A percentile compares a stretch with the other conserved stretches of the same genome.
phyloP scores from a whole-genome alignment of 208 protist genomes.

The Leishmania aethiopica region DNA sequence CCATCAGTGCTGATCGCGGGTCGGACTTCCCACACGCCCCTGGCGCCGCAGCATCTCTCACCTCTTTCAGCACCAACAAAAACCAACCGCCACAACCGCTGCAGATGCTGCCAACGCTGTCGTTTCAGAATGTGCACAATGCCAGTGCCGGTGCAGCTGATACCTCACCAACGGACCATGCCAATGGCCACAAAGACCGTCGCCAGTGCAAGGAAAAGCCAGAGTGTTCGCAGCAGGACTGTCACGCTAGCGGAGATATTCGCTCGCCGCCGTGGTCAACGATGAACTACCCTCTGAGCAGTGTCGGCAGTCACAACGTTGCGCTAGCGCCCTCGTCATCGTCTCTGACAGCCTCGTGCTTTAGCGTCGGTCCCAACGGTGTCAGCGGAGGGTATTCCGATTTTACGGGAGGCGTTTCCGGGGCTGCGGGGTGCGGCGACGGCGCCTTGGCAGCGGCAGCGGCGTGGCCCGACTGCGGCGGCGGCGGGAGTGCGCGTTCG shows the following conservation, averaged over 20 bases:
- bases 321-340: background rate
- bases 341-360: background rate
- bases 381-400: background rate
- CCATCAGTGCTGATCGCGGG: background rate
- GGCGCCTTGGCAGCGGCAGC: background rate
- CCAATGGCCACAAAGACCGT: background rate
- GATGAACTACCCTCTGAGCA: background rate
- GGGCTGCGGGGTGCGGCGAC: background rate
- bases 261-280: background rate
- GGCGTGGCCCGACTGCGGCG: background rate
- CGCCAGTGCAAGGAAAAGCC: background rate
- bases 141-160: background rate
- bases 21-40: slow-evolving; percentile 5
- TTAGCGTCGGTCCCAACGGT: background rate
- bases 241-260: background rate
- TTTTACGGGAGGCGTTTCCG: background rate
- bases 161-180: background rate
- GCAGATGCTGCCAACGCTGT: background rate
- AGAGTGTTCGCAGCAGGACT: background rate
- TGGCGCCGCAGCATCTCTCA: background rate
- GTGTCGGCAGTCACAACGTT: background rate
- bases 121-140: background rate
- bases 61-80: background rate
- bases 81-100: background rate
- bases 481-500: background rate